These are phyloP conservation scores for Gigaspora rosea DNA, from an alignment of 192 early-diverging fungal genomes.

Conservation along the genomic window DNA sequence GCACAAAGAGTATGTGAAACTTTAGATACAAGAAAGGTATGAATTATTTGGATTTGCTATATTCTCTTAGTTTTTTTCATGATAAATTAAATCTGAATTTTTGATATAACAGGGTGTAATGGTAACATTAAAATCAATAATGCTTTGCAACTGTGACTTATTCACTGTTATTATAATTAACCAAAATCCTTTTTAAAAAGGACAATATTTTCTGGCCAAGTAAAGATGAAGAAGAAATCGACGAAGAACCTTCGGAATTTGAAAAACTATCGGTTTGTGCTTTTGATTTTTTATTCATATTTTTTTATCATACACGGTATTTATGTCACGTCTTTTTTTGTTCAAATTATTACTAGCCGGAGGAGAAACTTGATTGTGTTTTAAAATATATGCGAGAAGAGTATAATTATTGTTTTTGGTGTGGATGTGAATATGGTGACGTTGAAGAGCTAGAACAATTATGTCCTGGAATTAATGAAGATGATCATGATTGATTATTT, in stretches of 20 bases:
- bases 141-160: not conserved
- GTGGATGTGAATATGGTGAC: conserved; percentile 49
- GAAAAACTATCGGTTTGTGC: not conserved
- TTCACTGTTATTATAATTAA: not conserved
- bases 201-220: conserved; percentile 19
- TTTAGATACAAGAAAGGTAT: conserved; percentile 39
- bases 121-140: not conserved
- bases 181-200: not conserved
- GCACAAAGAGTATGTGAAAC: conserved; percentile 37
- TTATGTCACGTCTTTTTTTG: not conserved
- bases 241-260: not conserved
- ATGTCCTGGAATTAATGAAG: conserved; percentile 61
- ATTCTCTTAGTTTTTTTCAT: not conserved
- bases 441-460: conserved; percentile 48
- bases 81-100: not conserved
- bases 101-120: not conserved
- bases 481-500: conserved; percentile 48
- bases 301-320: not conserved
- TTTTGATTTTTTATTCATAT: not conserved
- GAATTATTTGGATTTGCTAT: not conserved
- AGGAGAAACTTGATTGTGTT: conserved; percentile 45
- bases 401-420: conserved; percentile 69
- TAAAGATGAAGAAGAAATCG: not conserved
- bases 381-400: conserved; percentile 48
- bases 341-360: conserved; percentile 31